Evolutionary conservation across 108 stramenopile species (phyloP).

Genomic region (Nitzschia sp.): DNA sequence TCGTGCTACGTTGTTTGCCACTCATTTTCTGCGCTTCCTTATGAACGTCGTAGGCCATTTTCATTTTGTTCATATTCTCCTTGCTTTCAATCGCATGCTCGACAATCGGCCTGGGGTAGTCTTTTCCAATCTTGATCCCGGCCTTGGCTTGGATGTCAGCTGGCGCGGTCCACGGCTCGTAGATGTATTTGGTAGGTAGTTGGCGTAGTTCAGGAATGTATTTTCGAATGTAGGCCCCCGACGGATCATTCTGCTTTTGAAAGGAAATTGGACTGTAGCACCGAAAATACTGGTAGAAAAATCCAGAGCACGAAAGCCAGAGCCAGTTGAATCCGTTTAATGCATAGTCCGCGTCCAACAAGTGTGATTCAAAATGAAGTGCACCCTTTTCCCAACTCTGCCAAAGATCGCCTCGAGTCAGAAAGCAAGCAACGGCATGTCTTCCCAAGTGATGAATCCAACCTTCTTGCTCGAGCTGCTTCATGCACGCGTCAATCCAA

Average conservation of each 20-base stretch:
- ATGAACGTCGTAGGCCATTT: constrained; percentile 81
- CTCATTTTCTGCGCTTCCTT: constrained; percentile 27
- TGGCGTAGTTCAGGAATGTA: constrained; percentile 80
- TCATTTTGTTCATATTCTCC: constrained; percentile 92
- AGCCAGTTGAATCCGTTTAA: constrained; percentile 97
- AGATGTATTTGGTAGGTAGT: constrained; percentile 92
- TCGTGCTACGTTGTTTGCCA: neutral
- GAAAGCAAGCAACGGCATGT: constrained; percentile 96
- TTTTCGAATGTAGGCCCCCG: constrained; percentile 91
- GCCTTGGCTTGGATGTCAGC: constrained; percentile 56
- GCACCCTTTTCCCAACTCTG: constrained; percentile 95
- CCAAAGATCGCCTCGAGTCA: constrained; percentile 96
- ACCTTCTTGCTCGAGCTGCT: constrained; percentile 85
- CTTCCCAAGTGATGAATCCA: constrained; percentile 97
- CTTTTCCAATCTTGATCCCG: constrained; percentile 74
- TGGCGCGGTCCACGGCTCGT: constrained; percentile 97
- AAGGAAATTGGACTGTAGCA: constrained; percentile 93
- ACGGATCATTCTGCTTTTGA: constrained; percentile 88
- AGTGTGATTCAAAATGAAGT: constrained; percentile 72
- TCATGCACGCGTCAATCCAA: constrained; percentile 97
- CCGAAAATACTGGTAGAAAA: constrained; percentile 95
- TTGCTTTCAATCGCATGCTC: constrained; percentile 81
- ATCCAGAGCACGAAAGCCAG: constrained; percentile 89
- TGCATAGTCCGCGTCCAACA: constrained; percentile 94
- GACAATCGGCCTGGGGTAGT: constrained; percentile 93